Conservation (phyloP, 2,329 filamentous ascomycete genomes). For the Cytospora chrysosperma region DNA sequence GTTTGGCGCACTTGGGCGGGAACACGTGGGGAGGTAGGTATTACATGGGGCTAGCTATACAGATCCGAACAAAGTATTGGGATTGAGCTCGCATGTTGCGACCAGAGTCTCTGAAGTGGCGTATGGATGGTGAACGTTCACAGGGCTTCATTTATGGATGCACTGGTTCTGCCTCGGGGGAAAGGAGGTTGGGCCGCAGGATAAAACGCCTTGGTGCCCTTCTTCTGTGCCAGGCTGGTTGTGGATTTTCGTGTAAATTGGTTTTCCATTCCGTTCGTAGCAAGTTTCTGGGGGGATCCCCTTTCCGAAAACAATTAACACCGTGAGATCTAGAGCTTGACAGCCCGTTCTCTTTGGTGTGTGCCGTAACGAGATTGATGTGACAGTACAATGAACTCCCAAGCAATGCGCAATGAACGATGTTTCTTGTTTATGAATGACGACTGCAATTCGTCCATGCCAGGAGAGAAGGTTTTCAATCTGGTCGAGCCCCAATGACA, state of each 20-base stretch:
- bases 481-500: constrained; percentile 11
- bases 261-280: constrained; percentile 1
- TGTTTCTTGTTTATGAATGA: neutral
- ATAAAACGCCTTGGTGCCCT: neutral
- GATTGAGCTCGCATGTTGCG: neutral
- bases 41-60: constrained; percentile 7
- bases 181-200: neutral
- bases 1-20: neutral
- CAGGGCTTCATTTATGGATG: constrained; percentile 1
- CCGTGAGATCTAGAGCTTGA: neutral
- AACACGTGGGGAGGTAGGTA: neutral
- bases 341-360: constrained; percentile 4
- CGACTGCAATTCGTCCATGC: constrained; percentile 7
- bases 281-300: constrained; percentile 5
- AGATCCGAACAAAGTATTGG: neutral
- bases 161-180: neutral
- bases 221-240: neutral
- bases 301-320: neutral
- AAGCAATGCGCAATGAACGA: constrained; percentile 10
- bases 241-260: neutral
- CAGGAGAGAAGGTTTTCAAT: constrained; percentile 8
- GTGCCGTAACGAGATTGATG: constrained; percentile 3
- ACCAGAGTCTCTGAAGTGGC: neutral
- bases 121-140: neutral
- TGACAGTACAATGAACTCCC: constrained; percentile 10